Conservation (phyloP, 176 grass and related monocot genomes). For the Cenchrus fungigraminus region DNA sequence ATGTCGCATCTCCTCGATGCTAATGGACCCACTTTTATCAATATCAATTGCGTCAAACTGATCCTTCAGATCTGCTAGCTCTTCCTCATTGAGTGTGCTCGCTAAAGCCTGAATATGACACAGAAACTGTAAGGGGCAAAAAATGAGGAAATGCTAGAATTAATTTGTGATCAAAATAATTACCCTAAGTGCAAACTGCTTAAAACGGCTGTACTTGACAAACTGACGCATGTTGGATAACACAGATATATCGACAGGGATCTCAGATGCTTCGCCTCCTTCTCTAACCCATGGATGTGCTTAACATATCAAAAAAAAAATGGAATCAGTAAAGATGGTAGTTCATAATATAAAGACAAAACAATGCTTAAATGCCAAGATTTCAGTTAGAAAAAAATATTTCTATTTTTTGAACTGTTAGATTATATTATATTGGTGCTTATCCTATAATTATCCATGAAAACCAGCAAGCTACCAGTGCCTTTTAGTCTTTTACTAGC, state of each 20-base stretch:
- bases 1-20: constrained; percentile 96
- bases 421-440: background rate
- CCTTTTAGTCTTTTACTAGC: constrained; percentile 5
- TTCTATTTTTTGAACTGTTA: background rate
- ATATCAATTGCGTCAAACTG: constrained; percentile 97
- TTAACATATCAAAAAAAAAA: constrained; percentile 49
- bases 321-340: constrained; percentile 30
- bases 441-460: background rate
- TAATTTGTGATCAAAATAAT: background rate
- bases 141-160: background rate
- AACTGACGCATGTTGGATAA: constrained; percentile 94
- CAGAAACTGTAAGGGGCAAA: constrained; percentile 41
- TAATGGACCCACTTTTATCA: constrained; percentile 98
- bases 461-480: background rate
- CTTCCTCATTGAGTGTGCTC: constrained; percentile 86
- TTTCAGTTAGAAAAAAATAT: constrained; percentile 1
- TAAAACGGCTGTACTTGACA: constrained; percentile 98
- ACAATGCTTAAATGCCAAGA: background rate
- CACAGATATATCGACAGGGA: constrained; percentile 95
- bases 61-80: constrained; percentile 84
- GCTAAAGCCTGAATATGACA: constrained; percentile 75
- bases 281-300: constrained; percentile 99
- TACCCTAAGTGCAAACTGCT: constrained; percentile 98
- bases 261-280: constrained; percentile 92
- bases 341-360: background rate